phyloP scores from a whole-genome alignment of 2,329 filamentous ascomycete species.

The Cytospora piceicola region DNA sequence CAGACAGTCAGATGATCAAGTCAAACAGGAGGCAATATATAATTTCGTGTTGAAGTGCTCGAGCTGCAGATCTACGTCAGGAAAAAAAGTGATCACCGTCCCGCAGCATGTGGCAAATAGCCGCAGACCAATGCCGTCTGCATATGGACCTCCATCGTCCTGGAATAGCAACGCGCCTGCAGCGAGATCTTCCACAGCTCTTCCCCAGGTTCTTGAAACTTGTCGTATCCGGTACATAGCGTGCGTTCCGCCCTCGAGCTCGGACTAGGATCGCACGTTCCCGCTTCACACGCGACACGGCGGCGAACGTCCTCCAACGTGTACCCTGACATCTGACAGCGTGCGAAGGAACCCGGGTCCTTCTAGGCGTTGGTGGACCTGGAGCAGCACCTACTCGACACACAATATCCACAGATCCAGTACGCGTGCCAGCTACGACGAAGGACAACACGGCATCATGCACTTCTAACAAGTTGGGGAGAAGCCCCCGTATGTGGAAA shows the following conservation, averaged over 20 bases:
- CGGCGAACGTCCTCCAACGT: neutral
- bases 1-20: neutral
- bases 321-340: neutral
- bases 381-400: neutral
- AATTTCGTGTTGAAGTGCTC: neutral
- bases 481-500: neutral
- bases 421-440: neutral
- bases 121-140: slow-evolving; percentile 21
- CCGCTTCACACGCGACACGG: neutral
- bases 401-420: neutral
- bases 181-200: neutral
- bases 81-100: slow-evolving; percentile 8
- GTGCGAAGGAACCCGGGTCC: neutral
- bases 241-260: neutral
- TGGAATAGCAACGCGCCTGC: neutral
- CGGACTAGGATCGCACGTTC: neutral
- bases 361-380: neutral
- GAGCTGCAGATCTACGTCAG: slow-evolving; percentile 13
- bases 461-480: neutral
- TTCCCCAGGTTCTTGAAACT: neutral
- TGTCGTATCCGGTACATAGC: slow-evolving; percentile 2
- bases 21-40: neutral
- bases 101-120: slow-evolving; percentile 20
- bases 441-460: neutral
- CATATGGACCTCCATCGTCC: neutral